These are phyloP conservation scores for Aspergillus fumigatus DNA, from an alignment of 2,329 filamentous ascomycete genomes.

Conservation along the genomic window DNA sequence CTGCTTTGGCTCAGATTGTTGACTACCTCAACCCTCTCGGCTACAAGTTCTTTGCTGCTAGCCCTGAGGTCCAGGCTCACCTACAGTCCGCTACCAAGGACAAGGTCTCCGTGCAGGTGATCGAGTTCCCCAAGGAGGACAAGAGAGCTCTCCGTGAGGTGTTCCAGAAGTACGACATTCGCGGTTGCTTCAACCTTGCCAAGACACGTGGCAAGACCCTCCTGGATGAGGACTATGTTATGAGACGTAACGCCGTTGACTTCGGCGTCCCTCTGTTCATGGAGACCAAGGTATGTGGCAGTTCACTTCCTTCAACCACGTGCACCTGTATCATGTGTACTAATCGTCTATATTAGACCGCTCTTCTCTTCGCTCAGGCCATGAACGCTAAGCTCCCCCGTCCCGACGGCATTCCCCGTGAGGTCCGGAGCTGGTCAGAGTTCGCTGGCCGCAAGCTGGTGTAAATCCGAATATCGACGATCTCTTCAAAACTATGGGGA, in stretches of 20 bases:
- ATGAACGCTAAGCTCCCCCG: slow-evolving; percentile 95
- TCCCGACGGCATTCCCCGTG: slow-evolving; percentile 78
- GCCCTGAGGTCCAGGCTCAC: slow-evolving; percentile 73
- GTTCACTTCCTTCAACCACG: background rate
- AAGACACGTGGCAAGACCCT: slow-evolving; percentile 76
- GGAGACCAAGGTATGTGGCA: slow-evolving; percentile 79
- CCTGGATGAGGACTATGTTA: slow-evolving; percentile 93
- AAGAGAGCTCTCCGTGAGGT: slow-evolving; percentile 92
- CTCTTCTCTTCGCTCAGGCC: slow-evolving; percentile 90
- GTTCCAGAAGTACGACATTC: slow-evolving; percentile 95
- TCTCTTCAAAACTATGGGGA: slow-evolving; percentile 15
- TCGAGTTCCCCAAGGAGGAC: slow-evolving; percentile 94
- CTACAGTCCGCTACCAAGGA: slow-evolving; percentile 68
- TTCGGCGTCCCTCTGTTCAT: slow-evolving; percentile 97
- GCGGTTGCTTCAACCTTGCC: slow-evolving; percentile 92
- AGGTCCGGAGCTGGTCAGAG: slow-evolving; percentile 92
- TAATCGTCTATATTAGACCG: slow-evolving; percentile 60
- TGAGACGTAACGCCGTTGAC: slow-evolving; percentile 96
- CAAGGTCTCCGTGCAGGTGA: slow-evolving; percentile 72
- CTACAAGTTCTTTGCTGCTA: slow-evolving; percentile 91
- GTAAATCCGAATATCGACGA: slow-evolving; percentile 27
- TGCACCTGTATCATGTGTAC: background rate
- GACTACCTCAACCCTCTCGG: slow-evolving; percentile 83
- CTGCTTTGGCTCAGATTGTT: slow-evolving; percentile 71
- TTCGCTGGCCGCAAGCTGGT: slow-evolving; percentile 70